phyloP scores from a whole-genome alignment of 2,329 filamentous ascomycete genomes.

The Trichoderma sp. region DNA sequence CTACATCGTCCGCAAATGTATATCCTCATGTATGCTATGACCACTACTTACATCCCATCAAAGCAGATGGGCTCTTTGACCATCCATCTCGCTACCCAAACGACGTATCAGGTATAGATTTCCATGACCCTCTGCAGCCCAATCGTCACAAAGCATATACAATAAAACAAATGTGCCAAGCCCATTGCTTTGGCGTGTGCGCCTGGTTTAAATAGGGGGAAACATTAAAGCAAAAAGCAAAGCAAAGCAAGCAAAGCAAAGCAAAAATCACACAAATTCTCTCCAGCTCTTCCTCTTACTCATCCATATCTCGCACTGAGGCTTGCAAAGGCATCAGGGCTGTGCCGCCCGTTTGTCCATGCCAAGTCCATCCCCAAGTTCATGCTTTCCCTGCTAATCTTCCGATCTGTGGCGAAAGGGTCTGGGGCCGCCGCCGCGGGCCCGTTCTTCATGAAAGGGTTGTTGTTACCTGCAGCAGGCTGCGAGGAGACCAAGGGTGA shows the following conservation, averaged over 20 bases:
- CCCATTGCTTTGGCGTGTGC: constrained; percentile 25
- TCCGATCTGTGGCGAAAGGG: constrained; percentile 46
- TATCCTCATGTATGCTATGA: constrained; percentile 24
- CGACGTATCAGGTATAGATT: constrained; percentile 22
- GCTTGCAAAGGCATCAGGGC: constrained; percentile 78
- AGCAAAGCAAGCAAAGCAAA: background rate
- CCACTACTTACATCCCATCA: constrained; percentile 22
- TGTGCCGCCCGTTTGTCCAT: constrained; percentile 72
- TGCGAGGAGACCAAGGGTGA: constrained; percentile 40
- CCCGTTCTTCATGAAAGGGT: constrained; percentile 58
- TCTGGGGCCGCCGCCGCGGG: constrained; percentile 41
- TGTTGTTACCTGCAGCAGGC: constrained; percentile 52
- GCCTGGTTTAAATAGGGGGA: constrained; percentile 16
- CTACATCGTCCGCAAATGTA: constrained; percentile 8
- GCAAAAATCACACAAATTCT: background rate
- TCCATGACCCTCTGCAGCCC: constrained; percentile 15
- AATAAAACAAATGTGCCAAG: constrained; percentile 24
- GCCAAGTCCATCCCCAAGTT: constrained; percentile 66
- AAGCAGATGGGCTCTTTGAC: constrained; percentile 15
- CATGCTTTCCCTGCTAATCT: constrained; percentile 70
- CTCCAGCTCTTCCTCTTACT: constrained; percentile 30
- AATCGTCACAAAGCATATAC: constrained; percentile 19
- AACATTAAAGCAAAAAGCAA: constrained; percentile 9
- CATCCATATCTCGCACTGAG: constrained; percentile 65
- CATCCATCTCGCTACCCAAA: constrained; percentile 28